Conservation (phyloP, 192 early-diverging fungal species). For the Entomortierella lignicola region DNA sequence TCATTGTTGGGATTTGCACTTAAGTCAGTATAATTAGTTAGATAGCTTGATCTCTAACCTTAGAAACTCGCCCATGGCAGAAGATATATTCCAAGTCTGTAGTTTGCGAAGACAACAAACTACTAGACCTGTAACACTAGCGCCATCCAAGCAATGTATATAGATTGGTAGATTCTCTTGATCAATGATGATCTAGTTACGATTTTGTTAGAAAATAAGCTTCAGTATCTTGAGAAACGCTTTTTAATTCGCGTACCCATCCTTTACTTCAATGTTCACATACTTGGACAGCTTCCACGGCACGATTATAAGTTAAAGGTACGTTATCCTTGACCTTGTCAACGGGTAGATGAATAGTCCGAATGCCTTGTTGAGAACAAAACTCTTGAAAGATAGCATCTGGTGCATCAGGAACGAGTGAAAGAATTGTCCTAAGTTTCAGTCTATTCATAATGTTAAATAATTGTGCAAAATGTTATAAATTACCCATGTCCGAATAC, state of each 20-base stretch:
- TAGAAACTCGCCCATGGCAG: constrained; percentile 77
- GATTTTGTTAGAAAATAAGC: too few species aligned
- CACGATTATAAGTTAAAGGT: constrained; percentile 81
- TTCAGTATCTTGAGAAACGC: too few species aligned
- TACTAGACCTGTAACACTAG: constrained; percentile 85
- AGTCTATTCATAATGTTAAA: constrained; percentile 62
- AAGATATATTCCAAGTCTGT: constrained; percentile 87
- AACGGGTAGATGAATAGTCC: constrained; percentile 74
- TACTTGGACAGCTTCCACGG: constrained; percentile 73
- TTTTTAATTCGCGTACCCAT: too few species aligned
- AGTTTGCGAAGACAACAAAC: constrained; percentile 90
- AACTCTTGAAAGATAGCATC: constrained; percentile 69
- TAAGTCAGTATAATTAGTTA: too few species aligned
- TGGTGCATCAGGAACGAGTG: constrained; percentile 83
- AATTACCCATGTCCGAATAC: too few species aligned
- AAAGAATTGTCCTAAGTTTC: constrained; percentile 83
- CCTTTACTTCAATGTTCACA: background rate
- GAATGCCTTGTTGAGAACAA: constrained; percentile 73
- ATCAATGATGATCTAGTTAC: constrained; percentile 80
- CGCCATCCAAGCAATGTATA: constrained; percentile 92
- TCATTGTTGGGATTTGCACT: too few species aligned
- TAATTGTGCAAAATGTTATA: too few species aligned
- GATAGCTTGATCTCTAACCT: constrained; percentile 52
- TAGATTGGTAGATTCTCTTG: constrained; percentile 79
- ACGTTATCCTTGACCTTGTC: constrained; percentile 90